Conservation (phyloP, 73 alveolate species). For the Paramecium bursaria region DNA sequence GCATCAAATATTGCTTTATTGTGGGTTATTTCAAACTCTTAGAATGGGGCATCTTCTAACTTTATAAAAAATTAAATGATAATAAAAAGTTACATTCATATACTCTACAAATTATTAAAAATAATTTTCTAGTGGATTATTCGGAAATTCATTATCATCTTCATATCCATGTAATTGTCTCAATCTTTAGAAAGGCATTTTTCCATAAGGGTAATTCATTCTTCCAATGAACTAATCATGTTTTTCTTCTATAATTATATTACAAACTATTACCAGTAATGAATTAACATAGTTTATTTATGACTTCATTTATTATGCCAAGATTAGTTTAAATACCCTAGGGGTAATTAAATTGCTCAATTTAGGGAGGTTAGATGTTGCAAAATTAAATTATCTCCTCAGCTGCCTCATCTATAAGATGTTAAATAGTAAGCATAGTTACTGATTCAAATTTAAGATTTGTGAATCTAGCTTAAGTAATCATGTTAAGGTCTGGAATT, state of each 20-base stretch:
- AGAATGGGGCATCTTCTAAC: neutral
- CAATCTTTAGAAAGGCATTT: conserved; percentile 51
- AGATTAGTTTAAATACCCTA: conserved; percentile 10
- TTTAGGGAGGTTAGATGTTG: too few species aligned
- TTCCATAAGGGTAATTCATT: conserved; percentile 65
- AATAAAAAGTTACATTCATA: too few species aligned
- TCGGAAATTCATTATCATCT: neutral
- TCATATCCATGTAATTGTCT: conserved; percentile 56
- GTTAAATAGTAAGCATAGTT: too few species aligned
- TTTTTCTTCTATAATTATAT: conserved; percentile 35
- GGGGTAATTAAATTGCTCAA: too few species aligned
- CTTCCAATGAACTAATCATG: conserved; percentile 24
- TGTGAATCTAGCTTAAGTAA: too few species aligned
- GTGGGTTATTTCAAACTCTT: conserved; percentile 52
- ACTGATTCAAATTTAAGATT: too few species aligned
- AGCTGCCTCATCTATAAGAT: too few species aligned
- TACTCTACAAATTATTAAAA: neutral
- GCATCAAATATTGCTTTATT: conserved; percentile 65
- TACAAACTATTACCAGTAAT: neutral
- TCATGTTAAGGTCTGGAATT: too few species aligned
- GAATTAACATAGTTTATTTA: neutral
- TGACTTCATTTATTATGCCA: neutral
- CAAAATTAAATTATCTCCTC: too few species aligned
- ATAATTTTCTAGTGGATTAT: neutral
- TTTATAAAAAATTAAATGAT: conserved; percentile 7